Evolutionary conservation across 768 basidiomycete genomes (phyloP), one percentile per base, ranked within the genome.

Genomic region (Neoboletus subvelutipes): DNA sequence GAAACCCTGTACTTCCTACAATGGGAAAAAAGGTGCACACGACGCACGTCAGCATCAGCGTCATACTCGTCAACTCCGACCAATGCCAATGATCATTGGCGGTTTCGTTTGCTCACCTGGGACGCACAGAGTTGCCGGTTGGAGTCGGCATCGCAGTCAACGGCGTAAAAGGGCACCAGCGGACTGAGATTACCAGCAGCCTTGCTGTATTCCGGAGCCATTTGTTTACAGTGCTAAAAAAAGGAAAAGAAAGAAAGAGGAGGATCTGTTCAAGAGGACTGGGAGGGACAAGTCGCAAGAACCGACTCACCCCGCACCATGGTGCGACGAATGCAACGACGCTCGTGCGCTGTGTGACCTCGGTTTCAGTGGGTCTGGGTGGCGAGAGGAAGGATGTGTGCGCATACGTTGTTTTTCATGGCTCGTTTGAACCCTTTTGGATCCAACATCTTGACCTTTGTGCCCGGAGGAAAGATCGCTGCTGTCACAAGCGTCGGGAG

Each of bases 241-340:
- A 2, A 15, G 1, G 17, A 18, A 17, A 3, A 6, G 12, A 26
- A 18, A 17, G n/a, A 8, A 22, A 29, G 9, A 5, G 18, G n/a
- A n/a, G n/a, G n/a, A 11, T 15, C 7, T 2, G 5, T 24, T 15
- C 34, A 22, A 24, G 49, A 37, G 36, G 12, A 10, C 17, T 12
- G 33, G 4, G 33, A 5, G 22, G 5, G 17, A 26, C 36, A 24
- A 10, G 6, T 42, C 2, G 49, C 26, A 22, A 47, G 11, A 11
- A n/a, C 10, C 34, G 37, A 61, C 88, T 69, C 71, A 91, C 89
- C 61, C 89, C 90, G 67, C 90, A 94, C 94, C 94, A 96, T 4
- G 93, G 90, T n/a, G 94, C 94, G 13, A 94, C 88, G 67, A 95
- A 97, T 2, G 92, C 94, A 18, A 96, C 87, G 67, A 94, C 71